Base-by-base conservation (phyloP, 768 basidiomycete species). In the Russula sp. region DNA sequence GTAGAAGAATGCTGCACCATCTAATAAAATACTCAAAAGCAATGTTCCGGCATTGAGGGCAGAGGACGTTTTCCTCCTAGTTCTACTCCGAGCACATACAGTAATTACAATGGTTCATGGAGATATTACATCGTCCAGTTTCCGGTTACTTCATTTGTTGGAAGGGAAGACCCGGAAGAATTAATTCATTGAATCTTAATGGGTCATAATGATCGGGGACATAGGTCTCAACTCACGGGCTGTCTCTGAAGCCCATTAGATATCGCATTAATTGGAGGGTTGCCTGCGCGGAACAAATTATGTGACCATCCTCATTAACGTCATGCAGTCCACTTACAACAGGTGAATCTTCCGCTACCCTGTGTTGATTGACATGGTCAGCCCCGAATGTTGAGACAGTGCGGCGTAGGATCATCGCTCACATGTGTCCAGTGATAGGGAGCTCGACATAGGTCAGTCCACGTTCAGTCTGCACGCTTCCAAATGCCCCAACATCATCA, bases 381-480 rank as follows among this genome's bases (percentile, higher is more conserved):
- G 52, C n/a, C 34, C 18, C 2, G 32, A 34, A 5, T 13, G 14
- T 34, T 7, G n/a, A 34, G 52, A 54, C 32, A n/a, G 6, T 36
- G 52, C n/a, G 10, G 52, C 11, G 2, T 16, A 9, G 20, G 52
- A 34, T 13, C 32, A 32, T 53, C 18, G 32, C 81, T 67, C 69
- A 86, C 89, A 89, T 89, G 67, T 91, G 89, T n/a, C 90, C 90
- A 66, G 84, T 84, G 8, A 89, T 78, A 24, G 69, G 77, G 24
- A 92, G 82, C 69, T 92, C 89, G 34, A 79, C 76, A 66, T 84
- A 90, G 0, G 87, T 84, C 67, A 91, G 72, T 13, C 84, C 83
- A 46, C 89, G 83, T 69, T 91, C 89, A n/a, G 78, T 76, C 64
- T 90, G 89, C 63, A 81, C 74, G 3, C 75, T 86, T 0, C 89